phyloP scores from a whole-genome alignment of 108 stramenopile species.

The Epithemia pelagica region DNA sequence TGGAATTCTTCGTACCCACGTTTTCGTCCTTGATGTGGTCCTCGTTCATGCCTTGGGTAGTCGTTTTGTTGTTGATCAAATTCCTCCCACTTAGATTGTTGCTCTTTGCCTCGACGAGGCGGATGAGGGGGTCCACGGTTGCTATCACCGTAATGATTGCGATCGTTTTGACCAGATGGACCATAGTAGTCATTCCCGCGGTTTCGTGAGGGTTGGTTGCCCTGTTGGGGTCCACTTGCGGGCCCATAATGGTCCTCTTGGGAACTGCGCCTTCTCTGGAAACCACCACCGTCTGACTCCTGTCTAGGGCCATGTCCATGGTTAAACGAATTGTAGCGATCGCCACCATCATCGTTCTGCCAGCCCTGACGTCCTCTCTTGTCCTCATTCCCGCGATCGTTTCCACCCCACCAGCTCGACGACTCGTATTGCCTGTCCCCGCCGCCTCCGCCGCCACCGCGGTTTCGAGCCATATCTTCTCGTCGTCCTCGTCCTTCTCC shows the following conservation, averaged over 20 bases:
- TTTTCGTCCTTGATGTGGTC: neutral
- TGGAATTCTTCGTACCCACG: neutral
- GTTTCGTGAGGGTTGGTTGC: neutral
- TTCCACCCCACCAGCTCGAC: neutral
- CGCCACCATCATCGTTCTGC: neutral
- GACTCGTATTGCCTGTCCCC: neutral
- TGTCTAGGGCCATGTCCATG: conserved; percentile 1
- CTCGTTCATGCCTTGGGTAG: neutral
- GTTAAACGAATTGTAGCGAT: neutral
- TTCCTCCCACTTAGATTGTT: neutral
- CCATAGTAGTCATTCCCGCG: conserved; percentile 2
- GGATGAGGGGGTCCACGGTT: conserved; percentile 2
- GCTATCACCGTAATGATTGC: neutral
- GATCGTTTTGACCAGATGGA: neutral
- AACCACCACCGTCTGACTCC: neutral
- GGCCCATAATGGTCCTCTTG: neutral
- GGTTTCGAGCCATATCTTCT: neutral
- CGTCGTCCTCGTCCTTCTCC: neutral
- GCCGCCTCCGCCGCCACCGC: neutral
- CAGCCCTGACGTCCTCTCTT: neutral
- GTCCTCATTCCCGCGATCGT: neutral
- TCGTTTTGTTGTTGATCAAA: neutral
- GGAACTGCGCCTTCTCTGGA: conserved; percentile 6
- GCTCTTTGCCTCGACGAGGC: neutral
- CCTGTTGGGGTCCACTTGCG: neutral